These are phyloP conservation scores for Cenococcum geophilum DNA, from an alignment of 495 filamentous ascomycete genomes.

Conservation along the genomic window DNA sequence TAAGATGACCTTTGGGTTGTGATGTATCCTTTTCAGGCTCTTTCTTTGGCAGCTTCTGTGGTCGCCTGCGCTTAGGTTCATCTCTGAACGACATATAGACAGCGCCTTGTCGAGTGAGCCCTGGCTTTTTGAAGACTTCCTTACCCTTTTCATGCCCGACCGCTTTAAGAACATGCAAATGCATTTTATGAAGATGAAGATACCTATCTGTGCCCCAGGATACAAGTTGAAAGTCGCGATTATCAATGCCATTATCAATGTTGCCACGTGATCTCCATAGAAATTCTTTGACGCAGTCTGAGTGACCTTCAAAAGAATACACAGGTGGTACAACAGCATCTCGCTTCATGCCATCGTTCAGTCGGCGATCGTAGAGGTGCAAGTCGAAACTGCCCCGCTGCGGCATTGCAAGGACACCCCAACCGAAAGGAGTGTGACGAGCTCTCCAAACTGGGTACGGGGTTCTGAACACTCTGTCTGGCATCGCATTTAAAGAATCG, in stretches of 20 bases:
- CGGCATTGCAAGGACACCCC: constrained; percentile 84
- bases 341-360: constrained; percentile 41
- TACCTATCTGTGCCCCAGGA: constrained; percentile 86
- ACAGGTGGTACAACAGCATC: constrained; percentile 52
- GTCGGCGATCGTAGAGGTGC: constrained; percentile 74
- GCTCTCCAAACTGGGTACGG: constrained; percentile 89
- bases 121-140: constrained; percentile 57
- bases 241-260: constrained; percentile 65
- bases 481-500: constrained; percentile 45
- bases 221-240: constrained; percentile 87
- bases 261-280: constrained; percentile 78
- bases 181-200: constrained; percentile 71
- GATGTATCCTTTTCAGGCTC: not conserved
- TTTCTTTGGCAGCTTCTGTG: not conserved
- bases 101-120: constrained; percentile 74
- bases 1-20: constrained; percentile 5
- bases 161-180: constrained; percentile 54
- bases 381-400: constrained; percentile 78
- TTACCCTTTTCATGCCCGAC: constrained; percentile 74
- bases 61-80: constrained; percentile 4
- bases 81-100: constrained; percentile 69
- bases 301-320: constrained; percentile 73
- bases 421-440: constrained; percentile 88
- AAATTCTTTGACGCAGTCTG: constrained; percentile 74
- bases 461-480: constrained; percentile 69